Evolutionary conservation across 2,329 filamentous ascomycete species (phyloP).

Genomic region (Diplodia mutila): DNA sequence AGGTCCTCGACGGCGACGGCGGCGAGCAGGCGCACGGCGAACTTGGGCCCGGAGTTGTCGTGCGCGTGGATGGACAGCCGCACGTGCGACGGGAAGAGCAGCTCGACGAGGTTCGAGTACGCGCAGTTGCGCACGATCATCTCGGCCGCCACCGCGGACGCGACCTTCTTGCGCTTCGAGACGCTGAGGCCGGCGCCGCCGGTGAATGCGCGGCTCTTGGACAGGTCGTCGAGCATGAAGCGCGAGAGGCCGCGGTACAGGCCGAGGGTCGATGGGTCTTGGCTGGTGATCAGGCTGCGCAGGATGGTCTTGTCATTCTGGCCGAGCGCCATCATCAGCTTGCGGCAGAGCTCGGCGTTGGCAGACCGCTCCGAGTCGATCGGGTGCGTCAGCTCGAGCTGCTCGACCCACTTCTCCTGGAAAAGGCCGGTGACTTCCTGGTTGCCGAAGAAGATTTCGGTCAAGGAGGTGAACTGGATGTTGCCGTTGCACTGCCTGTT

Average conservation of each 20-base stretch:
- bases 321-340: conserved; percentile 36
- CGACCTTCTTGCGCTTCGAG: conserved; percentile 42
- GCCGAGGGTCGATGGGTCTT: conserved; percentile 36
- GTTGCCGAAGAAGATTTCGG: conserved; percentile 35
- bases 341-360: conserved; percentile 37
- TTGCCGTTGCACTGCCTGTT: conserved; percentile 31
- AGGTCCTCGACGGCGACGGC: conserved; percentile 37
- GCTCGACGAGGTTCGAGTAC: conserved; percentile 54
- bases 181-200: conserved; percentile 34
- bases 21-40: conserved; percentile 45
- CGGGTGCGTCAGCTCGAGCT: conserved; percentile 35
- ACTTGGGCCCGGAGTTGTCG: conserved; percentile 48
- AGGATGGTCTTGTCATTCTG: conserved; percentile 35
- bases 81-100: conserved; percentile 51
- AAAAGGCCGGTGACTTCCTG: conserved; percentile 29
- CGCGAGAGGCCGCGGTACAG: conserved; percentile 43
- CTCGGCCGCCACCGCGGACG: conserved; percentile 40
- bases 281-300: conserved; percentile 35
- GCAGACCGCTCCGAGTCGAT: conserved; percentile 37
- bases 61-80: conserved; percentile 56
- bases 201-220: conserved; percentile 33
- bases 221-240: conserved; percentile 45
- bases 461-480: conserved; percentile 37
- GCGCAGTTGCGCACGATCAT: conserved; percentile 52
- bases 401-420: conserved; percentile 31